Evolutionary conservation across 257 asterid species (phyloP), one percentile per base, ranked within the genome.

Genomic region (Cruciata laevipes): DNA sequence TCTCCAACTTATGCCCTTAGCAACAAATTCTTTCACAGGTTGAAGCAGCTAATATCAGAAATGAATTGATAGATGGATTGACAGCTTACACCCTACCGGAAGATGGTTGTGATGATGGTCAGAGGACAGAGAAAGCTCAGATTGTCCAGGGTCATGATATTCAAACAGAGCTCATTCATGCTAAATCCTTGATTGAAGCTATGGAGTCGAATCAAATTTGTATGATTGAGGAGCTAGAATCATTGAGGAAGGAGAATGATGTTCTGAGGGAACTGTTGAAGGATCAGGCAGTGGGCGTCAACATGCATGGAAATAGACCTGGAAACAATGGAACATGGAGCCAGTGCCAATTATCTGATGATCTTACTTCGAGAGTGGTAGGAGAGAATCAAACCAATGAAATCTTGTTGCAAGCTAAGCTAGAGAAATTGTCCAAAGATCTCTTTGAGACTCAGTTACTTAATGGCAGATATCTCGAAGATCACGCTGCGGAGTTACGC

Each of bases 141-240:
- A 68, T 71, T 69, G 74, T 58, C 74, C 87, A 80, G 71, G 49
- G 64, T 74, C 75, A 61, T 32, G 79, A 77, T 49, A 72, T 70
- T 37, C 79, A 81, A 72, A 78, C 77, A 68, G 85, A 84, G 72
- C 80, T 86, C 78, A 71, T 67, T 75, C 77, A 87, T 71, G 80
- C 88, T 61, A 83, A 72, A 71, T 58, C 73, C 69, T 73, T 77
- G 76, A 77, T 79, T 42, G 81, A 79, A 77, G 76, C 76, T 74
- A 76, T 85, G 92, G 82, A 83, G 68, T 42, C 70, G 65, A 73
- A 83, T 74, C 88, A 86, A 75, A 70, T 76, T 64, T 71, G 77
- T 68, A 81, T 83, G 60, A 73, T 79, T 64, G 81, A 74, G 71
- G 84, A 85, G 77, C 79, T 82, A 25, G 81, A 86, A 62, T 69